Evolutionary conservation across 768 basidiomycete genomes (phyloP), one percentile per base, ranked within the genome.

Genomic region (Asterophora lycoperdoides): DNA sequence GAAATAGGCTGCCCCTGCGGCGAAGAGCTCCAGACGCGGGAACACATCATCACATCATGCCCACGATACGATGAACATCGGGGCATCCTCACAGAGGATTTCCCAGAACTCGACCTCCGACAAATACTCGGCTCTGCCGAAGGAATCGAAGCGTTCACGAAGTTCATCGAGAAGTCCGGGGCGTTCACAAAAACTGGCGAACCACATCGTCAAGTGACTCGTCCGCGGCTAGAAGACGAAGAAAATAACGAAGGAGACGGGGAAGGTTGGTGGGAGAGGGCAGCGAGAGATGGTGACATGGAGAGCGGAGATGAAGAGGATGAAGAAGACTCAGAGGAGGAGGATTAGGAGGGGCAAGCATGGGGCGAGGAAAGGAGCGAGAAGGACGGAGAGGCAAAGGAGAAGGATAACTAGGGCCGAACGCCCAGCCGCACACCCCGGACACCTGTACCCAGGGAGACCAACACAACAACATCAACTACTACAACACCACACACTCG

Each of bases 1-100:
- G 32, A 34, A 35, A 43, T 49, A 34, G 44, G 40, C 44, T 68
- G 66, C 57, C n/a, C n/a, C n/a, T n/a, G n/a, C n/a, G n/a, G n/a
- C n/a, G n/a, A n/a, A n/a, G n/a, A n/a, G n/a, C n/a, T 49, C 2
- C 57, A 64, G 44, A 64, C 64, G 3, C 39, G 57, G 6, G 49
- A 57, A 41, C 65, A 64, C 48, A 58, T 65, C 1, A 49, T 65
- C 18, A 44, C 34, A 6, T 30, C 54, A 10, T 67, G 65, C 53
- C 51, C 54, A 3, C 11, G 41, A 1, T 62, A 62, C 49, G 46
- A 59, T n/a, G 37, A 44, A 13, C 49, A 56, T 37, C 37, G 56
- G 4, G 23, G 56, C 19, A 51, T 56, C 6, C 58, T 65, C 18
- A n/a, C n/a, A n/a, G n/a, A n/a, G n/a, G n/a, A n/a, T n/a, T n/a